Evolutionary conservation across 1,284 basidiomycete species (phyloP).

Genomic region (Tremellales sp.): DNA sequence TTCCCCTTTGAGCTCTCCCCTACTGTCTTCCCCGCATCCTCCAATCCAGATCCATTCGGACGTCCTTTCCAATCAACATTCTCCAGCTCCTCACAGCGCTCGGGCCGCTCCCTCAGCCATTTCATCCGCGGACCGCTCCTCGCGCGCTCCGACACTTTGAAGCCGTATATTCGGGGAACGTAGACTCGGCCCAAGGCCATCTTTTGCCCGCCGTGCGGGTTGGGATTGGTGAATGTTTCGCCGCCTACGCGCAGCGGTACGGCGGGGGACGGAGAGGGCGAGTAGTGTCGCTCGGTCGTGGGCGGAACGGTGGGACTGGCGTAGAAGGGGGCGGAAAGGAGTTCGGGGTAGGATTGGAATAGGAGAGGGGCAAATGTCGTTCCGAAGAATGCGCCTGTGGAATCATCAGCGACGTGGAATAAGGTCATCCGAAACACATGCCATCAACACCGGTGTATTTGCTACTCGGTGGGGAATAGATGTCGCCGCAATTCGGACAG

Average conservation of each 20-base stretch:
- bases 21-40: background rate
- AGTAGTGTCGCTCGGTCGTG: constrained; percentile 8
- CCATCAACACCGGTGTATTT: constrained; percentile 96
- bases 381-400: constrained; percentile 91
- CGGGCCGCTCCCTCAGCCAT: constrained; percentile 85
- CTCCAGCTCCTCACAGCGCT: constrained; percentile 73
- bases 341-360: constrained; percentile 93
- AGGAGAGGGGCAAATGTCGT: constrained; percentile 97
- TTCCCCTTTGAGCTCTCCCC: constrained; percentile 18
- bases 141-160: constrained; percentile 56
- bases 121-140: constrained; percentile 94
- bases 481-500: constrained; percentile 97
- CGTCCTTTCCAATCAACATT: constrained; percentile 79
- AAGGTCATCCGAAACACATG: constrained; percentile 47
- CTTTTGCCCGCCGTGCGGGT: constrained; percentile 72
- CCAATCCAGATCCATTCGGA: constrained; percentile 56
- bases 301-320: constrained; percentile 27
- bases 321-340: constrained; percentile 80
- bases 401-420: background rate
- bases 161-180: constrained; percentile 85
- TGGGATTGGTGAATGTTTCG: constrained; percentile 56
- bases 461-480: constrained; percentile 91
- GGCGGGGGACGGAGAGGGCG: constrained; percentile 15
- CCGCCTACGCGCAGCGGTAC: constrained; percentile 21
- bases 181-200: constrained; percentile 81